Percentiles rank a stretch among this genome's conserved stretches.
Evolutionary conservation across 2,329 filamentous ascomycete genomes (phyloP).

Genomic region (Apiospora koreana): DNA sequence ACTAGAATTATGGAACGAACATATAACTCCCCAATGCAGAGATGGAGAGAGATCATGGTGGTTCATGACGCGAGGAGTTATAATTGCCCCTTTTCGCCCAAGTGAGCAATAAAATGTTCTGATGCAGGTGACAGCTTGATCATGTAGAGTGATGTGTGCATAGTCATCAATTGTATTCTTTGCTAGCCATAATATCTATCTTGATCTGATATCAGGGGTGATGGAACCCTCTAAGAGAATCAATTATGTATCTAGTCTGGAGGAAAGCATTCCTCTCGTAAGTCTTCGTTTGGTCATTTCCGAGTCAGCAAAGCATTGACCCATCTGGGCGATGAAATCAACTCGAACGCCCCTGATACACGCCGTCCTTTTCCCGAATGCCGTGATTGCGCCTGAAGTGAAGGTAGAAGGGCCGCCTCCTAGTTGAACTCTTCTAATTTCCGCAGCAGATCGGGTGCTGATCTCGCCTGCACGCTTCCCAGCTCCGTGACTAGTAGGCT

Average conservation of each 20-base stretch:
- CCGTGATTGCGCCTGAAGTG: slow-evolving; percentile 5
- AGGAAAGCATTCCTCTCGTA: background rate
- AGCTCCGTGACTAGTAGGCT: slow-evolving; percentile 90
- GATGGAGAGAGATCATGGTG: background rate
- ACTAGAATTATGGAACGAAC: background rate
- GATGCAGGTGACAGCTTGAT: background rate
- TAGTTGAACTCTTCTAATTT: slow-evolving; percentile 58
- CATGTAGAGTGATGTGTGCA: background rate
- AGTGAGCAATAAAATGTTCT: background rate
- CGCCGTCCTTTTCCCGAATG: slow-evolving; percentile 4
- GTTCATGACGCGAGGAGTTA: background rate
- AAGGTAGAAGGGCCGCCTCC: slow-evolving; percentile 15
- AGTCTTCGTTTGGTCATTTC: background rate
- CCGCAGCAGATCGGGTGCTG: slow-evolving; percentile 67
- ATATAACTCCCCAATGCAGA: no score
- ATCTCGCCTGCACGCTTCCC: slow-evolving; percentile 81
- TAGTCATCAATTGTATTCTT: background rate
- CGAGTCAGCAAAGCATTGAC: background rate
- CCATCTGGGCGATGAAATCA: background rate
- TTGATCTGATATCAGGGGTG: background rate
- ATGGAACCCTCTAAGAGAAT: background rate
- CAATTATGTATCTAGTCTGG: background rate
- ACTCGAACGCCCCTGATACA: slow-evolving; percentile 5
- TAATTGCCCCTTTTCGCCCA: background rate
- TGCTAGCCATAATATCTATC: background rate